Conservation (phyloP, 2,329 filamentous ascomycete species). For the Pseudogymnoascus sp. region DNA sequence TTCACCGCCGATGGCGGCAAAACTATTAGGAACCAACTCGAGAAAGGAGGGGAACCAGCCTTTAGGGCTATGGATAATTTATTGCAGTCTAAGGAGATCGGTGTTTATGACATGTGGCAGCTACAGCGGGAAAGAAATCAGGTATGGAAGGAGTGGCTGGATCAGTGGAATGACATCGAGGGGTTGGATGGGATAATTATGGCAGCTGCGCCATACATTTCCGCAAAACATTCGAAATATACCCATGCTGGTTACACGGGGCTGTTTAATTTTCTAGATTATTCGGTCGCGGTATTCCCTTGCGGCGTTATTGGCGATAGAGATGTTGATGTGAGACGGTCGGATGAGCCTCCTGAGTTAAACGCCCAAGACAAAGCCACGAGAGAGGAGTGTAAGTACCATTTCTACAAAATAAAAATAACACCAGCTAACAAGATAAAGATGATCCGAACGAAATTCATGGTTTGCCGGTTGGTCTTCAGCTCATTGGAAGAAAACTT, state of each 20-base stretch:
- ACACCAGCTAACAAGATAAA: constrained; percentile 63
- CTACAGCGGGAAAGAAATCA: constrained; percentile 28
- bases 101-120: constrained; percentile 22
- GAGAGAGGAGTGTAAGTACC: not conserved
- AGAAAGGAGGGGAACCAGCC: constrained; percentile 18
- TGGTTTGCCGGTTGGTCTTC: constrained; percentile 74
- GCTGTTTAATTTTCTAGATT: constrained; percentile 27
- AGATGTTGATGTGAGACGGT: not conserved
- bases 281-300: constrained; percentile 9
- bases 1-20: constrained; percentile 23
- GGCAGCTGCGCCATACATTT: constrained; percentile 29
- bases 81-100: constrained; percentile 14
- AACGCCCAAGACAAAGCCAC: not conserved
- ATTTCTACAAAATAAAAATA: not conserved
- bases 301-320: constrained; percentile 5
- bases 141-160: constrained; percentile 31
- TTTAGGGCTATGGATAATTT: constrained; percentile 26
- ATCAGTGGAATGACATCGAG: constrained; percentile 15
- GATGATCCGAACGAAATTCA: constrained; percentile 77
- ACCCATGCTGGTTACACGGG: constrained; percentile 24
- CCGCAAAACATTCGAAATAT: constrained; percentile 21
- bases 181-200: constrained; percentile 27
- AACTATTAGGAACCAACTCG: constrained; percentile 25
- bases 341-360: not conserved
- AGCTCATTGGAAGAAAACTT: constrained; percentile 70